Evolutionary conservation across 2,329 filamentous ascomycete genomes (phyloP).

Genomic region (Aspergillus thermomutatus): DNA sequence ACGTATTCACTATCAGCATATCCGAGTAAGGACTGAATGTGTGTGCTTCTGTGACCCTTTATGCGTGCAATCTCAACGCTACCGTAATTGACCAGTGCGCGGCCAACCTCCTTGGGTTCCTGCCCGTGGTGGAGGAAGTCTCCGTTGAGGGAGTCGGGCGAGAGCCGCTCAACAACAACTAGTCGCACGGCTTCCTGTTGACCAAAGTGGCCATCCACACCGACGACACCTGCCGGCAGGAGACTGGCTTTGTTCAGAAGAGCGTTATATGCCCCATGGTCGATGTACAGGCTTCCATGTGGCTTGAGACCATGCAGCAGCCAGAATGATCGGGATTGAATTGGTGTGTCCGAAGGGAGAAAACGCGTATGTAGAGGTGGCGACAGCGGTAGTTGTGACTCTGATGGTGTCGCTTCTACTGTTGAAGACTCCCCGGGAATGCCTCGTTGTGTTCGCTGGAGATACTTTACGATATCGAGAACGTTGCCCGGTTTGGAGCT

Average conservation of each 20-base stretch:
- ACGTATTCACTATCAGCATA: constrained; percentile 96
- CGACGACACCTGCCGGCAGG: constrained; percentile 84
- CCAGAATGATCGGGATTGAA: constrained; percentile 95
- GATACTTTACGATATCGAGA: constrained; percentile 75
- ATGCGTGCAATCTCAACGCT: constrained; percentile 78
- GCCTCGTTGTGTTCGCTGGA: constrained; percentile 59
- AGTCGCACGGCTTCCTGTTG: constrained; percentile 91
- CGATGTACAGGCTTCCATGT: constrained; percentile 89
- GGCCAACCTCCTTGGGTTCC: constrained; percentile 69
- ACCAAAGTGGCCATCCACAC: constrained; percentile 81
- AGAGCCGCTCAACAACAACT: constrained; percentile 67
- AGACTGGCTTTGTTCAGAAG: constrained; percentile 80
- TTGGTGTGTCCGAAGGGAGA: constrained; percentile 76
- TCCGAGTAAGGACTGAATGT: constrained; percentile 76
- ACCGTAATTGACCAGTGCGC: constrained; percentile 92
- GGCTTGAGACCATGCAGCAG: constrained; percentile 86
- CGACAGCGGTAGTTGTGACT: constrained; percentile 46
- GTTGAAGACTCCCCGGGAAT: constrained; percentile 13
- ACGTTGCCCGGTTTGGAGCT: constrained; percentile 95
- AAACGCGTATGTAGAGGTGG: constrained; percentile 87
- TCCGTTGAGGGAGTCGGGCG: constrained; percentile 38
- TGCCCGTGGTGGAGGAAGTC: constrained; percentile 37
- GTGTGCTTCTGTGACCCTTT: constrained; percentile 75
- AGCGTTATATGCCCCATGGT: constrained; percentile 80
- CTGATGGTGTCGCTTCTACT: constrained; percentile 22